Base-by-base conservation (phyloP, 495 filamentous ascomycete genomes). In the Tetracladium setigerum region DNA sequence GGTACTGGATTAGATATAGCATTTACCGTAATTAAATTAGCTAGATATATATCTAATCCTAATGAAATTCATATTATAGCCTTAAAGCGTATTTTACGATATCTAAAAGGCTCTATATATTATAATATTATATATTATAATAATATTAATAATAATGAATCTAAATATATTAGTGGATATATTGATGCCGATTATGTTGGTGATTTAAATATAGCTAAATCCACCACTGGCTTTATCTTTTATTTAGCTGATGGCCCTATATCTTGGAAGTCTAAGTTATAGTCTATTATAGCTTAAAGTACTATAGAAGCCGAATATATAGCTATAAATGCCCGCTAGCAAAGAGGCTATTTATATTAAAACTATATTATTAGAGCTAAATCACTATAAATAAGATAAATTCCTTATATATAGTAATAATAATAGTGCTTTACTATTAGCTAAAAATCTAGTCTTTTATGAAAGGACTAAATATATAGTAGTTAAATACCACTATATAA, bases 101-200 rank as follows among this genome's bases (percentile, higher is more conserved):
- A 56, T 36, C 41, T 58, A 46, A 52, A 55, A 14, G 33, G 34
- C 5, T 52, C 55, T 38, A 55, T 13, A 10, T 17, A 58, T 19
- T 32, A 34, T 16, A 27, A 38, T 38, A 52, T 58, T 40, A 39
- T 18, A 14, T 58, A 52, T 48, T 32, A 35, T 33, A 16, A 32
- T 27, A 35, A 40, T 39, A 44, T 8, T 46, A 14, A 39, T 18
- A 22, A 9, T 45, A 44, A 37, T 41, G 14, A 16, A 30, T 30
- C 22, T 49, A 49, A 35, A 34, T n/a, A n/a, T n/a, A n/a, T n/a
- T n/a, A n/a, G n/a, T n/a, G n/a, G n/a, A n/a, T n/a, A n/a, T n/a
- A n/a, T 13, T n/a, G 39, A 49, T 27, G 27, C 39, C 19, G 47
- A 50, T 38, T 50, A 50, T 24, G 47, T 32, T 15, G 47, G 41